Percentiles rank a stretch among this genome's conserved stretches.
These are phyloP conservation scores for Metschnikowia bowlesiae DNA, from an alignment of 805 yeast species.

Conservation along the genomic window DNA sequence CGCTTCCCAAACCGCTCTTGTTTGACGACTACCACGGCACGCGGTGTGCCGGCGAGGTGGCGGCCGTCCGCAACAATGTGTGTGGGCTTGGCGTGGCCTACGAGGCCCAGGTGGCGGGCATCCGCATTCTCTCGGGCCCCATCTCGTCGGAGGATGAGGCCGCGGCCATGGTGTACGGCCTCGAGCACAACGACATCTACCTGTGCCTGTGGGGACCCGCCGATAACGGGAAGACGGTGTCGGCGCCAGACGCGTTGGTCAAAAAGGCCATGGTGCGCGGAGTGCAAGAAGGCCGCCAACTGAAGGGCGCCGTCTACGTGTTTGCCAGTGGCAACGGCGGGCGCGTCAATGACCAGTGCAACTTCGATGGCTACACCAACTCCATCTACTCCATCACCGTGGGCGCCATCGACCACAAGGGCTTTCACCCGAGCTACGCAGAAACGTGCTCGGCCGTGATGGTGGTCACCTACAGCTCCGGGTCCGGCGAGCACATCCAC, in stretches of 20 bases:
- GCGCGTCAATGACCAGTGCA: conserved; percentile 77
- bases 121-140: conserved; percentile 78
- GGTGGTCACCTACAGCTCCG: conserved; percentile 91
- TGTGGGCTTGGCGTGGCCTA: conserved; percentile 99
- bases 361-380: conserved; percentile 96
- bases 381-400: conserved; percentile 93
- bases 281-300: conserved; percentile 70
- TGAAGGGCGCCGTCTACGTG: conserved; percentile 84
- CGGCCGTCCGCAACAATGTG: conserved; percentile 76
- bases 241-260: conserved; percentile 76
- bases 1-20: conserved; percentile 75
- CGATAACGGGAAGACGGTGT: conserved; percentile 84
- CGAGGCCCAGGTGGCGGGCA: conserved; percentile 79
- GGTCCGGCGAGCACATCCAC: conserved; percentile 82
- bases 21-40: conserved; percentile 92
- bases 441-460: conserved; percentile 94
- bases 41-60: conserved; percentile 96
- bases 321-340: conserved; percentile 98
- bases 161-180: conserved; percentile 71
- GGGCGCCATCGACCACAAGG: conserved; percentile 86
- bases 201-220: conserved; percentile 99
- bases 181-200: conserved; percentile 85
- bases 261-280: conserved; percentile 83
- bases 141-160: conserved; percentile 90
- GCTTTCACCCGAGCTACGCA: conserved; percentile 82